Percentiles rank a stretch among this genome's conserved stretches.
phyloP scores from a whole-genome alignment of 441 rosid species.

The Gossypium aridum region DNA sequence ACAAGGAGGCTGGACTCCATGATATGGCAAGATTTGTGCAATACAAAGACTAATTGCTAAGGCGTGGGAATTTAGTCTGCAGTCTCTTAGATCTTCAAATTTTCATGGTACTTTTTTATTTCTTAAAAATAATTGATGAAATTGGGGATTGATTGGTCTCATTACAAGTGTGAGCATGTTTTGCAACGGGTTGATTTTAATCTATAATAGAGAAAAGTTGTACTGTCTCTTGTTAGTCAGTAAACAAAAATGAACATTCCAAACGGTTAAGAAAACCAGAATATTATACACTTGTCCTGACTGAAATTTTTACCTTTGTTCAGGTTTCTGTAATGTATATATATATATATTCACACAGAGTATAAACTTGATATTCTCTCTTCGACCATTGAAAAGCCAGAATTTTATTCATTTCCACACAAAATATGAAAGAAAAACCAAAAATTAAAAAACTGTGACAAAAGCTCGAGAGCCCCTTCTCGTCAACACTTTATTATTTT shows the following conservation, averaged over 20 bases:
- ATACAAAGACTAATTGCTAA: conserved; percentile 40
- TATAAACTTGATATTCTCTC: conserved; percentile 14
- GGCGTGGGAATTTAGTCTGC: not conserved
- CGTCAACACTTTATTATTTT: not conserved
- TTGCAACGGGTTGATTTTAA: not conserved
- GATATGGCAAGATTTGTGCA: conserved; percentile 52
- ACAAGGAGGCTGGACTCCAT: conserved; percentile 61
- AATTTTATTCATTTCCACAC: conserved; percentile 9
- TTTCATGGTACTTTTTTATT: not conserved
- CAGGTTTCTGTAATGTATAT: not conserved
- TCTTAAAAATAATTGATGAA: not conserved
- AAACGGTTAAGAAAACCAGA: not conserved
- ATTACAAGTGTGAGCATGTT: not conserved
- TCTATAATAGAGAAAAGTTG: not conserved
- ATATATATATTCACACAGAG: conserved; percentile 13
- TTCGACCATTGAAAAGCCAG: conserved; percentile 6
- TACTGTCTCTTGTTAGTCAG: not conserved
- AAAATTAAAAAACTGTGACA: not conserved
- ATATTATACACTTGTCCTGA: not conserved
- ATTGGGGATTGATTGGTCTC: not conserved
- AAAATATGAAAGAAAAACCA: not conserved
- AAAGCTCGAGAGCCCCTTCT: not conserved
- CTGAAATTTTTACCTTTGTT: not conserved
- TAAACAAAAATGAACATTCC: not conserved
- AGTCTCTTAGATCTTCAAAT: not conserved